Evolutionary conservation across 2,329 filamentous ascomycete species (phyloP), one percentile per base, ranked within the genome.

Genomic region (Chaetomiaceae sp.): DNA sequence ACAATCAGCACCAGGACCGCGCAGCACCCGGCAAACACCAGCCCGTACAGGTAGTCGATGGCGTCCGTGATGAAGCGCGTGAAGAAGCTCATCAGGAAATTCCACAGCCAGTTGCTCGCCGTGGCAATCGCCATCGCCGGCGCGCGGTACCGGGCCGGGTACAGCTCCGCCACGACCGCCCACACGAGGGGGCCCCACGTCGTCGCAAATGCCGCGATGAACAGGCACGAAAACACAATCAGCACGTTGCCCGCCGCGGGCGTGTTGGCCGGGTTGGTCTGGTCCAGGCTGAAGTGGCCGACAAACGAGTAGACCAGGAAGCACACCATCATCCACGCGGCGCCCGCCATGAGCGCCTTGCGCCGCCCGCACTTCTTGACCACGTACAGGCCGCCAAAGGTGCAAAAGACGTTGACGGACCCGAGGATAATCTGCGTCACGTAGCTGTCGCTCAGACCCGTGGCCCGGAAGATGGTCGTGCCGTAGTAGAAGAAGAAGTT

Each of bases 21-120:
- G 59, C 87, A 86, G 63, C 85, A 89, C 0, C 75, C 83, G 0
- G 85, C 86, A 66, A 90, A 90, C 25, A 91, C 81, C 56, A 89
- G 87, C 2, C 87, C 87, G 60, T 87, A 88, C 1, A 75, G 75
- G 67, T 85, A 90, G 58, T 85, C 79, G 48, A 90, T 90, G 3
- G 78, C 78, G 0, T 74, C 70, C 0, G 83, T 86, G 63, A 91
- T 90, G 67, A 89, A 90, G 0, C 87, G 85, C 0, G 87, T 89
- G 72, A 89, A 89, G 72, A 91, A 91, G 0, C 80, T 81, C 54
- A 83, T 77, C 57, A 87, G 73, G 68, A 90, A 90, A 66, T 89
- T 87, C 82, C 83, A 88, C 27, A 75, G 71, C 82, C 82, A 85
- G 66, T 85, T 85, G 58, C 74, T 76, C 0, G 79, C 75, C 0